Conservation (phyloP, 345 rosid genomes). For the Gynandropsis gynandra region DNA sequence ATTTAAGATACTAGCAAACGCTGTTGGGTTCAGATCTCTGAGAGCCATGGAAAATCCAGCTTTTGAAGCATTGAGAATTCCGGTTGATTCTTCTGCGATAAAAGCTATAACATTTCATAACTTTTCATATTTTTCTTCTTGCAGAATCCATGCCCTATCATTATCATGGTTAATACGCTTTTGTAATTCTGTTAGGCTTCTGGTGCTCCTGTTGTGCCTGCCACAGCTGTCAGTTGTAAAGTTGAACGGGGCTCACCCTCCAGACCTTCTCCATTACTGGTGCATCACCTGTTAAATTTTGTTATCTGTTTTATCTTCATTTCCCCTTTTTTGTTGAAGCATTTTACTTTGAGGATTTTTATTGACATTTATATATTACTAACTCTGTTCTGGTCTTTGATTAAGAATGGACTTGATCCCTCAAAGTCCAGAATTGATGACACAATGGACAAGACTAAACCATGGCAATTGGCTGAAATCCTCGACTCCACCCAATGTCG, state of each 20-base stretch:
- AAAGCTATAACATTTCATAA: constrained; percentile 34
- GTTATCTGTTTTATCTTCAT: background rate
- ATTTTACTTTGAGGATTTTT: background rate
- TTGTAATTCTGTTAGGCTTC: constrained; percentile 44
- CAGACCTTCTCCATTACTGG: constrained; percentile 57
- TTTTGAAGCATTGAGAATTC: constrained; percentile 58
- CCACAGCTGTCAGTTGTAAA: constrained; percentile 56
- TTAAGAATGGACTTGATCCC: constrained; percentile 75
- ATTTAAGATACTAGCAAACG: constrained; percentile 78
- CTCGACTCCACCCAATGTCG: constrained; percentile 54
- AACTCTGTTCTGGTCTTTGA: background rate
- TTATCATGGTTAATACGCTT: constrained; percentile 7
- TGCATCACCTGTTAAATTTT: constrained; percentile 24
- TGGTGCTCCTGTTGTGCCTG: constrained; percentile 44
- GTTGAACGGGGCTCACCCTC: constrained; percentile 82
- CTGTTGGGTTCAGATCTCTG: constrained; percentile 57
- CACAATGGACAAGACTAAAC: constrained; percentile 45
- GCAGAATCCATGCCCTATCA: constrained; percentile 14
- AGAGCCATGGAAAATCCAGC: constrained; percentile 49
- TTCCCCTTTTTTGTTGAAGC: background rate
- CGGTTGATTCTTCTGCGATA: constrained; percentile 50
- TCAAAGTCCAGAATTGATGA: constrained; percentile 66
- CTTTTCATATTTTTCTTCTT: constrained; percentile 10
- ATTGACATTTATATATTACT: background rate
- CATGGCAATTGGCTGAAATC: constrained; percentile 76